A percentile compares a stretch with the other conserved stretches of the same genome.
These are phyloP conservation scores for Eragrostis nindensis DNA, from an alignment of 176 grass and related monocot species.

Conservation along the genomic window DNA sequence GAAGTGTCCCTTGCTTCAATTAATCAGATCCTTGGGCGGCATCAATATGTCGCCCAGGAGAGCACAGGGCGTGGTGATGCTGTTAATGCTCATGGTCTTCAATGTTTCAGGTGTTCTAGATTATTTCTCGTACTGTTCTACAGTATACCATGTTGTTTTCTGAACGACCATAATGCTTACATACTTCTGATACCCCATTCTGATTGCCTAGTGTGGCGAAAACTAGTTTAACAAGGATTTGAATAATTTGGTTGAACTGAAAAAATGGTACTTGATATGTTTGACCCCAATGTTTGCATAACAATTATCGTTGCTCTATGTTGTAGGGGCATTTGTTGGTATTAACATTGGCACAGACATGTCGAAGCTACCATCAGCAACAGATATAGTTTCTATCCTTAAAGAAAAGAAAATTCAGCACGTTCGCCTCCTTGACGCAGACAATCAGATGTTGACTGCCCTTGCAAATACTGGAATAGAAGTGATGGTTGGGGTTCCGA, in stretches of 20 bases:
- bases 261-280: background rate
- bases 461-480: constrained; percentile 90
- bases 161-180: background rate
- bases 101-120: constrained; percentile 69
- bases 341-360: constrained; percentile 74
- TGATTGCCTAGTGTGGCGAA: background rate
- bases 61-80: constrained; percentile 23
- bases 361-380: constrained; percentile 61
- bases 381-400: constrained; percentile 83
- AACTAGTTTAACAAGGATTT: background rate
- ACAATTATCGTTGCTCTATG: background rate
- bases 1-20: constrained; percentile 12
- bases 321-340: constrained; percentile 87
- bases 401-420: constrained; percentile 78
- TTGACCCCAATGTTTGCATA: background rate
- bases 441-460: constrained; percentile 85
- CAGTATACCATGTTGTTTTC: background rate
- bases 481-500: constrained; percentile 83
- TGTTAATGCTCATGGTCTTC: constrained; percentile 55
- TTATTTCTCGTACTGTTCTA: constrained; percentile 18
- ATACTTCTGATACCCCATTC: background rate
- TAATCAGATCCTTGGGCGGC: constrained; percentile 19
- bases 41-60: constrained; percentile 51
- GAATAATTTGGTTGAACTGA: background rate
- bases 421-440: constrained; percentile 77